Conservation (phyloP, 345 rosid genomes). For the Physaria fendleri region DNA sequence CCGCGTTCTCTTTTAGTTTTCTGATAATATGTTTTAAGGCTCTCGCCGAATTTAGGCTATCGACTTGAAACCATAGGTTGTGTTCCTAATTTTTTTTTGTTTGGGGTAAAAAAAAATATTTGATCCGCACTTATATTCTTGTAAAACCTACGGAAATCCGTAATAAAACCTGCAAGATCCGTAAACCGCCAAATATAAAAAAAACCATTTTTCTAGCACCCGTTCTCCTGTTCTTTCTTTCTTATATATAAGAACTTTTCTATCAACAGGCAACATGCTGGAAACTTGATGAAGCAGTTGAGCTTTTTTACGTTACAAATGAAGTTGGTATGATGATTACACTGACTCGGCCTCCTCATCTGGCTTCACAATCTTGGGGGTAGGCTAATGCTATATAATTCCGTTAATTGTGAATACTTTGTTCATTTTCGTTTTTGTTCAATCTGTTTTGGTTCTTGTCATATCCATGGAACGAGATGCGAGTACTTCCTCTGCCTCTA, state of each 20-base stretch:
- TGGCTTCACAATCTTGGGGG: slow-evolving; percentile 38
- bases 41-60: no score
- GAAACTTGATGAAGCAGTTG: slow-evolving; percentile 95
- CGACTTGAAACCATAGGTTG: slow-evolving; percentile 25
- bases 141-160: not conserved
- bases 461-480: slow-evolving; percentile 28
- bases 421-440: no score
- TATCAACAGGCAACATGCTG: slow-evolving; percentile 79
- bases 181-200: no score
- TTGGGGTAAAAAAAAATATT: no score
- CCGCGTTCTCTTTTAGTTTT: no score
- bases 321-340: slow-evolving; percentile 49
- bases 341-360: slow-evolving; percentile 33
- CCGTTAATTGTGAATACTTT: not conserved
- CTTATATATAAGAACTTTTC: no score
- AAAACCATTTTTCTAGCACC: no score
- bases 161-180: no score
- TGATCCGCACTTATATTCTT: no score
- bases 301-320: slow-evolving; percentile 83
- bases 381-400: slow-evolving; percentile 24
- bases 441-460: slow-evolving; percentile 18
- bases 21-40: no score
- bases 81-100: no score
- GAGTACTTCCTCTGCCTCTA: slow-evolving; percentile 40
- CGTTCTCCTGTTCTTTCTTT: no score